Evolutionary conservation across 2,329 filamentous ascomycete genomes (phyloP).

Genomic region (Gremmenia infestans): DNA sequence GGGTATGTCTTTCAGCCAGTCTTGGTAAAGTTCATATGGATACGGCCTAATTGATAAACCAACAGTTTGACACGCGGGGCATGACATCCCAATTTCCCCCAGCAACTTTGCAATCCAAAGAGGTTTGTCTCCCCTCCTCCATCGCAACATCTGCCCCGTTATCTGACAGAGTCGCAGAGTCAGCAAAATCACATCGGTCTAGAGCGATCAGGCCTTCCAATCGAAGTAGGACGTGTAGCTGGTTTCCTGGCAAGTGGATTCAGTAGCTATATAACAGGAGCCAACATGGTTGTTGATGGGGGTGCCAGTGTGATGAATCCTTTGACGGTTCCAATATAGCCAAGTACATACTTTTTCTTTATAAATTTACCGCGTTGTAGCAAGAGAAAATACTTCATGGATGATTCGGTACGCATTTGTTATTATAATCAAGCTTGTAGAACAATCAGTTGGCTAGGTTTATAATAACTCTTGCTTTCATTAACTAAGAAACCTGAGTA

Average conservation of each 20-base stretch:
- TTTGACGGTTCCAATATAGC: constrained; percentile 7
- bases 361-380: too few species aligned
- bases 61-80: constrained; percentile 43
- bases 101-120: constrained; percentile 45
- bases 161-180: constrained; percentile 23
- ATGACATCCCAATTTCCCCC: constrained; percentile 52
- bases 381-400: too few species aligned
- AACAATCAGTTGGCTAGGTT: too few species aligned
- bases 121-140: constrained; percentile 27
- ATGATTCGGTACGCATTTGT: too few species aligned
- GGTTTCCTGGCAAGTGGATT: constrained; percentile 60
- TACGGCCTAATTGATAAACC: background rate
- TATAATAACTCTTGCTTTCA: too few species aligned
- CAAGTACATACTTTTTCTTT: background rate
- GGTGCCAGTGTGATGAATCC: constrained; percentile 37
- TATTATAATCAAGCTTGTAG: too few species aligned
- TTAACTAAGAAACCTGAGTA: too few species aligned
- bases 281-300: constrained; percentile 58
- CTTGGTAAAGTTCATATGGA: background rate
- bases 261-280: constrained; percentile 56
- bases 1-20: constrained; percentile 32
- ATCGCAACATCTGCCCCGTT: background rate
- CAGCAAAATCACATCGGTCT: constrained; percentile 50
- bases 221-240: constrained; percentile 55
- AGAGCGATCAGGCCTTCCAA: constrained; percentile 51